phyloP scores from a whole-genome alignment of 2,329 filamentous ascomycete species.

The Cladosporium sp. region DNA sequence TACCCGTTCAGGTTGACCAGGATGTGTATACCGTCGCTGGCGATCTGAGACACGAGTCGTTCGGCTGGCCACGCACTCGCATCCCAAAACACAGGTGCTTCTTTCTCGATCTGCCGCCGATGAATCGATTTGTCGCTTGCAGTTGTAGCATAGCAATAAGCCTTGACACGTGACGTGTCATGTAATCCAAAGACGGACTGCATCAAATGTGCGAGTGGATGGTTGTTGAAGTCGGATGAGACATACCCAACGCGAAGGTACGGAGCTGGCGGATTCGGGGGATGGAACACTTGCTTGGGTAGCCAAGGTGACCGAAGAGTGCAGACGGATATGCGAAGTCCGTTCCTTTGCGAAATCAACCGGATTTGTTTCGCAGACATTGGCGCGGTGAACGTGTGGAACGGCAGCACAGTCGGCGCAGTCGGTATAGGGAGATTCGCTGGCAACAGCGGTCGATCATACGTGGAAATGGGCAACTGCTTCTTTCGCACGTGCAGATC shows the following conservation, averaged over 20 bases:
- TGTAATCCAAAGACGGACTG: slow-evolving; percentile 97
- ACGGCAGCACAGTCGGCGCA: slow-evolving; percentile 91
- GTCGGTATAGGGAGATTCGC: slow-evolving; percentile 72
- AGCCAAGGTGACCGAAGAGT: slow-evolving; percentile 87
- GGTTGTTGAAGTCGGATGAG: slow-evolving; percentile 98
- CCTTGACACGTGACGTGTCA: slow-evolving; percentile 69
- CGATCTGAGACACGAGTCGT: slow-evolving; percentile 79
- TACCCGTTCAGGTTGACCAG: slow-evolving; percentile 98
- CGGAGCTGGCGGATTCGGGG: slow-evolving; percentile 77
- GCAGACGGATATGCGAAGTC: slow-evolving; percentile 85
- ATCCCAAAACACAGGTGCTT: slow-evolving; percentile 88
- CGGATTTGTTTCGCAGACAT: slow-evolving; percentile 89
- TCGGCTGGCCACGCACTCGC: slow-evolving; percentile 85
- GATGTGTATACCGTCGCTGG: slow-evolving; percentile 86
- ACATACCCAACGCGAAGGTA: slow-evolving; percentile 92
- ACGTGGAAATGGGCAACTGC: slow-evolving; percentile 59
- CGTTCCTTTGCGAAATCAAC: slow-evolving; percentile 92
- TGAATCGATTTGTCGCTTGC: slow-evolving; percentile 85
- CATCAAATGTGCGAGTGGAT: slow-evolving; percentile 95
- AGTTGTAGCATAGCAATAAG: slow-evolving; percentile 95
- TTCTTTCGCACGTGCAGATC: slow-evolving; percentile 69
- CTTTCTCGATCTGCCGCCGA: slow-evolving; percentile 86
- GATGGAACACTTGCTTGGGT: slow-evolving; percentile 75
- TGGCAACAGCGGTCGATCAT: slow-evolving; percentile 73
- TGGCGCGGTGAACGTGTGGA: slow-evolving; percentile 96